Conservation (phyloP, 495 filamentous ascomycete genomes). For the Hypoxylon crocopeplum region DNA sequence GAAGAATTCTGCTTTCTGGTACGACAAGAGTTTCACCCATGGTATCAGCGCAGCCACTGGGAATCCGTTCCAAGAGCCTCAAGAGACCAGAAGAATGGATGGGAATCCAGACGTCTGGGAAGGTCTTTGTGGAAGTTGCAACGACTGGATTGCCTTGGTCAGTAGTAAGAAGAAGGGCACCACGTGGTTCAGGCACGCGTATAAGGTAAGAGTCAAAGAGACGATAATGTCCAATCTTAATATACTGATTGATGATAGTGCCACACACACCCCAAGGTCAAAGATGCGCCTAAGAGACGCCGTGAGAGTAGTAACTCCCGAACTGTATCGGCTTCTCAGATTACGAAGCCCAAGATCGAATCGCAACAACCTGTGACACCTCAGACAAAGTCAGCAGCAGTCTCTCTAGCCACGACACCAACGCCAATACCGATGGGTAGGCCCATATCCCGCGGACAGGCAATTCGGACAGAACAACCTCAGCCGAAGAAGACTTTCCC, state of each 20-base stretch:
- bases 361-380: conserved; percentile 45
- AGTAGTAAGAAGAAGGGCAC: conserved; percentile 88
- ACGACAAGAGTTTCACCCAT: conserved; percentile 83
- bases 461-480: conserved; percentile 39
- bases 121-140: conserved; percentile 77
- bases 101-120: conserved; percentile 85
- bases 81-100: conserved; percentile 74
- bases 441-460: conserved; percentile 28
- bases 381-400: conserved; percentile 49
- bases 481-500: conserved; percentile 40
- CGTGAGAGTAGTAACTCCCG: conserved; percentile 66
- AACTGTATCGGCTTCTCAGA: conserved; percentile 41
- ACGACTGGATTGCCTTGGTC: conserved; percentile 78
- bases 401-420: conserved; percentile 46
- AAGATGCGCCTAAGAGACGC: conserved; percentile 73
- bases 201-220: conserved; percentile 66
- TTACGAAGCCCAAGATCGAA: conserved; percentile 49
- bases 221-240: neutral
- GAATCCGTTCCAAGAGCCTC: conserved; percentile 72
- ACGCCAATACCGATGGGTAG: conserved; percentile 40
- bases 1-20: conserved; percentile 87
- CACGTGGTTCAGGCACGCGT: conserved; percentile 84
- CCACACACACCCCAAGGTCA: conserved; percentile 76
- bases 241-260: conserved; percentile 56
- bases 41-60: conserved; percentile 82